These are phyloP conservation scores for Curvularia sp. DNA, from an alignment of 2,329 filamentous ascomycete species.

Conservation along the genomic window DNA sequence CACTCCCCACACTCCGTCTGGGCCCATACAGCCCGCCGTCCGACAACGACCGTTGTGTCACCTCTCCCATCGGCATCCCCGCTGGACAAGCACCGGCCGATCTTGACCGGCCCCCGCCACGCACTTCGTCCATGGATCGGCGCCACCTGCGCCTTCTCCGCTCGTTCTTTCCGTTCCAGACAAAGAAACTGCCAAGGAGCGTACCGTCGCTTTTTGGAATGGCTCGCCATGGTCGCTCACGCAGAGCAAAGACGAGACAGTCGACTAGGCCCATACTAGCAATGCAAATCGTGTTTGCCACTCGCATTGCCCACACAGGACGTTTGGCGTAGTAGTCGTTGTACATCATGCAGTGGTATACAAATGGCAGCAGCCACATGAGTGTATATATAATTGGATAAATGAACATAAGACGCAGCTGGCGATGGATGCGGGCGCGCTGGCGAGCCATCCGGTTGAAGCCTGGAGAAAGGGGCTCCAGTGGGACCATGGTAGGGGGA, in stretches of 20 bases:
- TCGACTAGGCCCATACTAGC: slow-evolving; percentile 72
- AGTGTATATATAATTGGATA: slow-evolving; percentile 76
- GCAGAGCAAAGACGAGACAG: slow-evolving; percentile 69
- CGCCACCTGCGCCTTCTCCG: neutral
- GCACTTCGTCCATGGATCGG: neutral
- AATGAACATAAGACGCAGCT: slow-evolving; percentile 75
- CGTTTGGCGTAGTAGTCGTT: slow-evolving; percentile 58
- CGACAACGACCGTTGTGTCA: neutral
- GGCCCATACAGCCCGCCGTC: neutral
- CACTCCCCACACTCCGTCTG: slow-evolving; percentile 19
- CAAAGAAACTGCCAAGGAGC: slow-evolving; percentile 49
- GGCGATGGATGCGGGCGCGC: slow-evolving; percentile 67
- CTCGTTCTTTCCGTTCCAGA: slow-evolving; percentile 1
- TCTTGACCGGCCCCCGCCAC: neutral
- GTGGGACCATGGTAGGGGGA: neutral
- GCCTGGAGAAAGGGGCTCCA: slow-evolving; percentile 3
- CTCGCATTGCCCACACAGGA: slow-evolving; percentile 64
- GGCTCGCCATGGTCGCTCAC: slow-evolving; percentile 75
- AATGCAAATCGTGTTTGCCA: slow-evolving; percentile 65
- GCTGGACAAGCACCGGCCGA: neutral
- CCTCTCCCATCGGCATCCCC: neutral
- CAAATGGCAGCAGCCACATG: slow-evolving; percentile 76
- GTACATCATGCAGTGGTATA: slow-evolving; percentile 68
- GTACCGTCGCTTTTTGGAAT: slow-evolving; percentile 55
- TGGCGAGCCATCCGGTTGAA: slow-evolving; percentile 34